phyloP scores from a whole-genome alignment of 495 filamentous ascomycete species.

The Parathielavia appendiculata region DNA sequence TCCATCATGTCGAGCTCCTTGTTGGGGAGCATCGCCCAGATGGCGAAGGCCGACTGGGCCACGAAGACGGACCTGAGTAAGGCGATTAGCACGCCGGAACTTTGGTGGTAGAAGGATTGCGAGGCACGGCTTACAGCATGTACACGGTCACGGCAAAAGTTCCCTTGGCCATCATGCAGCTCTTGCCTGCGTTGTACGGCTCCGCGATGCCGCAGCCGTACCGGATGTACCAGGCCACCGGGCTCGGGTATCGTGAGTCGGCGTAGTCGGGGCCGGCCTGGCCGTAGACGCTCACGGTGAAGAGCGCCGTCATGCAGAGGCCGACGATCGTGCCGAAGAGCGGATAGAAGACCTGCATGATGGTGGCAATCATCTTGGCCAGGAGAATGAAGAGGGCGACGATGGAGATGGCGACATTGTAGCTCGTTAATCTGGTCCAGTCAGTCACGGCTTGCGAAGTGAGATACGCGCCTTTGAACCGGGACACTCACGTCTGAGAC shows the following conservation, averaged over 20 bases:
- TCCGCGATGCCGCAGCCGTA: constrained; percentile 66
- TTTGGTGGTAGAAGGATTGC: not conserved
- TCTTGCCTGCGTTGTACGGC: constrained; percentile 50
- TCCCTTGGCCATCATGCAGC: constrained; percentile 72
- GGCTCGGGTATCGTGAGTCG: constrained; percentile 63
- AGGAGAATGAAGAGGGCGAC: constrained; percentile 65
- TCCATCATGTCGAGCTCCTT: constrained; percentile 35
- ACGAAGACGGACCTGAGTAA: constrained; percentile 49
- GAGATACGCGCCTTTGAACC: no score
- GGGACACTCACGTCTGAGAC: constrained; percentile 65
- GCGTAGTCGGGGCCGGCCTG: constrained; percentile 78
- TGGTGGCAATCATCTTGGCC: constrained; percentile 58
- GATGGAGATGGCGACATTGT: constrained; percentile 77
- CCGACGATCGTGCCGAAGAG: constrained; percentile 59
- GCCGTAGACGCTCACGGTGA: constrained; percentile 58
- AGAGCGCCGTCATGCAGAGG: constrained; percentile 56
- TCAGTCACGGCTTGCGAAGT: not conserved
- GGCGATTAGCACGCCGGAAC: not conserved
- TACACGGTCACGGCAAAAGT: constrained; percentile 65
- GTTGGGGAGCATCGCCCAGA: constrained; percentile 61
- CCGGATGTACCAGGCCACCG: constrained; percentile 76
- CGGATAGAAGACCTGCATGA: constrained; percentile 69
- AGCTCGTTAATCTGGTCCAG: constrained; percentile 62
- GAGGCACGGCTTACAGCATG: constrained; percentile 56
- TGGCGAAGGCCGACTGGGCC: constrained; percentile 49